Percentiles rank a stretch among this genome's conserved stretches.
Evolutionary conservation across 2,329 filamentous ascomycete genomes (phyloP).

Genomic region (Hawksworthiomyces lignivorus): DNA sequence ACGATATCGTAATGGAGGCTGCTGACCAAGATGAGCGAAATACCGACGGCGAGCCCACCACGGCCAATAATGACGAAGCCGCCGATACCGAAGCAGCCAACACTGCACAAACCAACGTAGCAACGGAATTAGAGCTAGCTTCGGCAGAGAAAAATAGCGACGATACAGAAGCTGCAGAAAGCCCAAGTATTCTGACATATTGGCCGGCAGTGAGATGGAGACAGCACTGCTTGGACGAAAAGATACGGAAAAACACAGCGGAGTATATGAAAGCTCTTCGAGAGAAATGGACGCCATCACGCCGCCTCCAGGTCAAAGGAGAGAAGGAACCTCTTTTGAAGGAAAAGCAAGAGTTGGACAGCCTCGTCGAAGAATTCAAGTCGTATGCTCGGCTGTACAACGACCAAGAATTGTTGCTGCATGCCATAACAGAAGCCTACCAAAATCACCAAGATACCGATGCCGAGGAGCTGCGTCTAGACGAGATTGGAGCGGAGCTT

Average conservation of each 20-base stretch:
- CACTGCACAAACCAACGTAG: too few relatives aligned
- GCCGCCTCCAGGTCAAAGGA: slow-evolving; percentile 38
- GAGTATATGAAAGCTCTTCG: slow-evolving; percentile 41
- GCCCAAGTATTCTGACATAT: slow-evolving; percentile 9
- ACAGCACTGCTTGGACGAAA: slow-evolving; percentile 30
- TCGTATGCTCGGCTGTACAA: slow-evolving; percentile 33
- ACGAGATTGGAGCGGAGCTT: slow-evolving; percentile 38
- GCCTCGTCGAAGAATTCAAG: slow-evolving; percentile 33
- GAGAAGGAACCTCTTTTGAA: slow-evolving; percentile 41
- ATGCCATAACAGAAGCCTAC: slow-evolving; percentile 42
- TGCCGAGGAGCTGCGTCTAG: slow-evolving; percentile 42
- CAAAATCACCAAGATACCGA: slow-evolving; percentile 43
- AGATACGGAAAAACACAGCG: slow-evolving; percentile 39
- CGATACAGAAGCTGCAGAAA: slow-evolving; percentile 7
- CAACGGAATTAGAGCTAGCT: neutral
- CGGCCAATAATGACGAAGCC: too few relatives aligned
- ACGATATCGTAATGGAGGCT: neutral
- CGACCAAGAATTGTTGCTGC: slow-evolving; percentile 38
- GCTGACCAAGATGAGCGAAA: too few relatives aligned
- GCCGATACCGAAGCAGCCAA: too few relatives aligned
- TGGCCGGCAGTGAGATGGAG: slow-evolving; percentile 19
- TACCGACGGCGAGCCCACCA: too few relatives aligned
- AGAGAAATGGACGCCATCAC: slow-evolving; percentile 36
- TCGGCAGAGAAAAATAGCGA: too few relatives aligned
- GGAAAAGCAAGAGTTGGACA: slow-evolving; percentile 37